Evolutionary conservation across 2,329 filamentous ascomycete genomes (phyloP).

Genomic region (Penicillium sp.): DNA sequence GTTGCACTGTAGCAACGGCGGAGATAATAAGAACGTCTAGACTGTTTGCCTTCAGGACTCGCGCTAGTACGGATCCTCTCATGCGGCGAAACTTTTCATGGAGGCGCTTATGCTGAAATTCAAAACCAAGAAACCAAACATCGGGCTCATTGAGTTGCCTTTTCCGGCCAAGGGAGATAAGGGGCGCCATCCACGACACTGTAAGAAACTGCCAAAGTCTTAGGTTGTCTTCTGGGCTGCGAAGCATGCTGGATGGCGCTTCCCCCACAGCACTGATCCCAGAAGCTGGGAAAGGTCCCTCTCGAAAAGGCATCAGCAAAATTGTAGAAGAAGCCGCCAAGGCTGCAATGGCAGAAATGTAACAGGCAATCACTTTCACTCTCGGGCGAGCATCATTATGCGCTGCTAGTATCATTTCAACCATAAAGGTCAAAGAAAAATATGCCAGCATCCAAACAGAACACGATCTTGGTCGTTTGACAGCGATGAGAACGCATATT

Average conservation of each 20-base stretch:
- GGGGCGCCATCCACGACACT: constrained; percentile 76
- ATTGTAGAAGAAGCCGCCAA: constrained; percentile 54
- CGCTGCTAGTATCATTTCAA: constrained; percentile 36
- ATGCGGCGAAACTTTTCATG: constrained; percentile 74
- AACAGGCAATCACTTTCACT: constrained; percentile 22
- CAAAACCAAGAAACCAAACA: constrained; percentile 76
- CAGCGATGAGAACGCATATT: constrained; percentile 34
- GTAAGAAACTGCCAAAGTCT: constrained; percentile 81
- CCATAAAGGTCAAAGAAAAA: constrained; percentile 33
- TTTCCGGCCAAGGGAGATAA: constrained; percentile 65
- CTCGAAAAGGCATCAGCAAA: constrained; percentile 68
- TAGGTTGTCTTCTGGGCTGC: constrained; percentile 76
- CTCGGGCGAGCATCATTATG: constrained; percentile 13
- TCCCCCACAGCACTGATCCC: constrained; percentile 62
- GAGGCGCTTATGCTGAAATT: constrained; percentile 77
- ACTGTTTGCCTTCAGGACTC: constrained; percentile 73
- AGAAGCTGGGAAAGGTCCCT: constrained; percentile 53
- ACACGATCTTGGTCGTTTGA: constrained; percentile 43
- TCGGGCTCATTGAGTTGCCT: constrained; percentile 74
- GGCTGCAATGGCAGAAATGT: constrained; percentile 41
- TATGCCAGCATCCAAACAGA: constrained; percentile 40
- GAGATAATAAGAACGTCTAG: constrained; percentile 73
- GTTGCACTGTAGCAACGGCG: constrained; percentile 63
- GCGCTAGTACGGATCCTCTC: constrained; percentile 67
- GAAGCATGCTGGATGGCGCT: constrained; percentile 58